Conservation (phyloP, 345 rosid species). For the Salix udensis region DNA sequence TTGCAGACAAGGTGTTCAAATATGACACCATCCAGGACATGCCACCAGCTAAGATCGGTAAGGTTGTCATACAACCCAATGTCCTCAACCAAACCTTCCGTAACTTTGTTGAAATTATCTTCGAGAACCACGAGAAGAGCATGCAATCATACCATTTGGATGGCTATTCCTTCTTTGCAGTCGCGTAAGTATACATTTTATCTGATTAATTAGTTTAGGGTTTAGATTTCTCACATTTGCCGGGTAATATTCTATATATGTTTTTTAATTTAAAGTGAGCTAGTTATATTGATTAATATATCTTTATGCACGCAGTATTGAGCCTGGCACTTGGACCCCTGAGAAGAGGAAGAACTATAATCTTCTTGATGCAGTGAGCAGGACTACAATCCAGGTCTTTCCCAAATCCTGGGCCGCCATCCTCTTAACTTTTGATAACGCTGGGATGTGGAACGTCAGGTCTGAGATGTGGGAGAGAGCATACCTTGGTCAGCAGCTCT, state of each 20-base stretch:
- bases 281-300: neutral
- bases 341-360: slow-evolving; percentile 78
- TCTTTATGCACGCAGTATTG: slow-evolving; percentile 36
- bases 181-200: slow-evolving; percentile 48
- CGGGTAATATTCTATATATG: neutral
- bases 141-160: slow-evolving; percentile 62
- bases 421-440: slow-evolving; percentile 75
- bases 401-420: slow-evolving; percentile 89
- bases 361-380: slow-evolving; percentile 75
- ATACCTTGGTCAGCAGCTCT: slow-evolving; percentile 74
- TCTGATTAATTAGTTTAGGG: neutral
- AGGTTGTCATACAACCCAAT: slow-evolving; percentile 21
- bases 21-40: slow-evolving; percentile 18
- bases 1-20: slow-evolving; percentile 32
- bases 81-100: slow-evolving; percentile 63
- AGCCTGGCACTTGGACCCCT: slow-evolving; percentile 72
- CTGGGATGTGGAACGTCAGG: slow-evolving; percentile 93
- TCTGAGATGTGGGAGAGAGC: slow-evolving; percentile 62
- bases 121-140: slow-evolving; percentile 71
- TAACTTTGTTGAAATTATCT: slow-evolving; percentile 61
- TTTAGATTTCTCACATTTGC: too few species aligned
- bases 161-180: slow-evolving; percentile 77
- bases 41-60: neutral
- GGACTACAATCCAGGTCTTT: slow-evolving; percentile 79
- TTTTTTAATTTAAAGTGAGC: neutral